Evolutionary conservation across 768 basidiomycete species (phyloP).

Genomic region (Termitomyces sp.): DNA sequence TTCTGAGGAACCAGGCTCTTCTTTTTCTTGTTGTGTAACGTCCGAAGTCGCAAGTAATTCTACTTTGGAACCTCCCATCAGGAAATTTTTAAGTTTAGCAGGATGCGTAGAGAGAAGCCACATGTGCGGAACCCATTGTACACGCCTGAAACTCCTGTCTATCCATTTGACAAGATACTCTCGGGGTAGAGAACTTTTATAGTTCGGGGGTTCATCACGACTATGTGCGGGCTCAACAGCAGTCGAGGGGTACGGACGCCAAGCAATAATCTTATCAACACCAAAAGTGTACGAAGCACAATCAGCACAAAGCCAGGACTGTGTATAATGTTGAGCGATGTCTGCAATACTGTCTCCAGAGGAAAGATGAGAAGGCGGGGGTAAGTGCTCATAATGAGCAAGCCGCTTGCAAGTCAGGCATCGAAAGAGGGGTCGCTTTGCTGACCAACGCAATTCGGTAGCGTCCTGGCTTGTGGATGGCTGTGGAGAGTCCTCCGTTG

Average conservation of each 20-base stretch:
- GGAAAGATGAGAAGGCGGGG: slow-evolving; percentile 33
- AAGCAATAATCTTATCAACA: slow-evolving; percentile 85
- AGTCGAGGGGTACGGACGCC: slow-evolving; percentile 75
- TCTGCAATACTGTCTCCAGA: slow-evolving; percentile 30
- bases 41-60: slow-evolving; percentile 48
- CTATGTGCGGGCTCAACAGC: slow-evolving; percentile 47
- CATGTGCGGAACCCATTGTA: slow-evolving; percentile 90
- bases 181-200: slow-evolving; percentile 65
- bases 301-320: slow-evolving; percentile 68
- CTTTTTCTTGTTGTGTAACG: slow-evolving; percentile 24
- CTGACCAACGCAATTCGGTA: not conserved
- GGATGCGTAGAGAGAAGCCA: slow-evolving; percentile 73
- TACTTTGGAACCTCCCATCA: slow-evolving; percentile 62
- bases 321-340: slow-evolving; percentile 54
- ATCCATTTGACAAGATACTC: slow-evolving; percentile 94
- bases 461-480: not conserved
- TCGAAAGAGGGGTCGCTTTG: slow-evolving; percentile 55
- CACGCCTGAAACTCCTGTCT: slow-evolving; percentile 69
- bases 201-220: slow-evolving; percentile 35
- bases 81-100: slow-evolving; percentile 74
- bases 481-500: slow-evolving; percentile 22
- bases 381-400: slow-evolving; percentile 77
- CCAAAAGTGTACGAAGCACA: slow-evolving; percentile 67
- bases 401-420: slow-evolving; percentile 81
- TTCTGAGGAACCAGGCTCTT: slow-evolving; percentile 30